Percentiles rank a stretch among this genome's conserved stretches.
Conservation (phyloP, 202 grass and related monocot species). For the Zizania palustris region DNA sequence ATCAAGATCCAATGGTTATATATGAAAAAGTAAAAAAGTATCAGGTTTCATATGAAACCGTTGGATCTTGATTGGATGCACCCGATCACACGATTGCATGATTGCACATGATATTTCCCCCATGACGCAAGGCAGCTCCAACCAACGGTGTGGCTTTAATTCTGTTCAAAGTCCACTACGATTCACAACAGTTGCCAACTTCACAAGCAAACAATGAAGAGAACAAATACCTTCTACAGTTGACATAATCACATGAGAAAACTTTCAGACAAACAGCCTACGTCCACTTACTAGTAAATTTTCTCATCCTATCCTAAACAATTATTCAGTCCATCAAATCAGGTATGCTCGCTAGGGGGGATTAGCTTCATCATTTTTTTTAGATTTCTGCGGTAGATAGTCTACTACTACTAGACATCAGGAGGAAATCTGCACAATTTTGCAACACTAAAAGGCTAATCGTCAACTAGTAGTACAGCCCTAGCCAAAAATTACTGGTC, state of each 20-base stretch:
- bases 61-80: no score
- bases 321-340: not conserved
- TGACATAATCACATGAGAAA: not conserved
- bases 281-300: not conserved
- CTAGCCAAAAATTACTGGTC: not conserved
- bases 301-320: no score
- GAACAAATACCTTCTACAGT: constrained; percentile 11
- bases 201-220: constrained; percentile 47
- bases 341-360: not conserved
- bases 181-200: constrained; percentile 47
- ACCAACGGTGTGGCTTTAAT: not conserved
- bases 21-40: no score
- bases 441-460: not conserved
- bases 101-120: no score
- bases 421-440: not conserved
- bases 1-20: no score
- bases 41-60: no score
- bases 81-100: no score
- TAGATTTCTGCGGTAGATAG: not conserved
- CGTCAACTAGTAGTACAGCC: not conserved
- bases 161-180: constrained; percentile 16
- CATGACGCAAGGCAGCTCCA: constrained; percentile 4
- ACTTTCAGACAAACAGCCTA: not conserved
- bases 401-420: not conserved
- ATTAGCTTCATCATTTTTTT: not conserved